These are phyloP conservation scores for Grammothele lineata DNA, from an alignment of 768 basidiomycete genomes.

Conservation along the genomic window DNA sequence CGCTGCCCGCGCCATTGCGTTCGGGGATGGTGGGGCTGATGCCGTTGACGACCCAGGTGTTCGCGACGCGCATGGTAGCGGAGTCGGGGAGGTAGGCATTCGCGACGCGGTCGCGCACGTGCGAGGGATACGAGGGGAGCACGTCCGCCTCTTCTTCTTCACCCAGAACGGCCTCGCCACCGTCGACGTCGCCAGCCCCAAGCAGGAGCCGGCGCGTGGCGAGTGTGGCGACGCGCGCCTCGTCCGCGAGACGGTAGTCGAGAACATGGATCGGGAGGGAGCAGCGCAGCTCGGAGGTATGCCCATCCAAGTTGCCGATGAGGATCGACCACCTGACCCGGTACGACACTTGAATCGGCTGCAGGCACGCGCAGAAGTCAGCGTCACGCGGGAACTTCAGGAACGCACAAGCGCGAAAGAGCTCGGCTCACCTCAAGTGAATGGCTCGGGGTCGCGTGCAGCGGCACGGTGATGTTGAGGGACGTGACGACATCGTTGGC, in stretches of 20 bases:
- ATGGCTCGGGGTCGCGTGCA: constrained; percentile 65
- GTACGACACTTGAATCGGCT: constrained; percentile 70
- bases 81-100: constrained; percentile 68
- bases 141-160: constrained; percentile 57
- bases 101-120: constrained; percentile 86
- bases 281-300: constrained; percentile 92
- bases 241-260: constrained; percentile 65
- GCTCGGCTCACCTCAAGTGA: constrained; percentile 40
- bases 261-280: constrained; percentile 87
- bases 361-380: background rate
- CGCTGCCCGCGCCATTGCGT: constrained; percentile 5
- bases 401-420: background rate
- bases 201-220: constrained; percentile 72
- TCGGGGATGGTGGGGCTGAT: constrained; percentile 34
- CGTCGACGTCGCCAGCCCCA: constrained; percentile 31
- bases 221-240: constrained; percentile 70
- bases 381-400: background rate
- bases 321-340: constrained; percentile 77
- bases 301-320: constrained; percentile 84
- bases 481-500: constrained; percentile 54
- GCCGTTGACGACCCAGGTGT: constrained; percentile 52
- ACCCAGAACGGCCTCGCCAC: constrained; percentile 21
- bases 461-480: constrained; percentile 57
- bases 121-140: constrained; percentile 85
- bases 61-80: constrained; percentile 57